Evolutionary conservation across 306 rosid species (phyloP), one percentile per base, ranked within the genome.

Genomic region (Vigna hirtella): DNA sequence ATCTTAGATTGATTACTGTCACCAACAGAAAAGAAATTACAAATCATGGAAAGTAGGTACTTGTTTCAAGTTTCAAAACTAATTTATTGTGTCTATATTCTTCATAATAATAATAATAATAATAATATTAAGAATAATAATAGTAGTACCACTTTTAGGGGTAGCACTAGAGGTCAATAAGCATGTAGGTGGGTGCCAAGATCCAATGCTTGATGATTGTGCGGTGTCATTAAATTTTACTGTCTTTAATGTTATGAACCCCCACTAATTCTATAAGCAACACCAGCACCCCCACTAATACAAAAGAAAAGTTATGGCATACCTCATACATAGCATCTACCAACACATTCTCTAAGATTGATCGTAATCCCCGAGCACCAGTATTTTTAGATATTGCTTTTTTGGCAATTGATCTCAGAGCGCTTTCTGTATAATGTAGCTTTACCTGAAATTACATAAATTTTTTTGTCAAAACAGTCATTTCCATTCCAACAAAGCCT

Each of bases 241-340:
- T 12, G 43, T 57, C 28, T 36, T 63, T 28, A 22, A 63, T 63
- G 43, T 34, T 72, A 72, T 71, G 38, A 13, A 17, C 20, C 79
- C 18, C 8, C 15, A 16, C 36, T 28, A 42, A 65, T 49, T 56
- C 18, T 28, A 65, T 7, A 57, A 17, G 38, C 20, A 59, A 61
- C 64, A 73, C 20, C 57, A 66, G 43, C 49, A 52, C 22, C 28
- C 78, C 26, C n/a, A n/a, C n/a, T n/a, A n/a, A 40, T 61, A 73
- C n/a, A 68, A 48, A 72, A 73, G 49, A 86, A 62, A 72, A 62
- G n/a, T 12, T 63, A 17, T 32, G 42, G 3, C 85, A 79, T 78
- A 96, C 99, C 97, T 96, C 99, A 74, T 87, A 96, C 98, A 96
- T 96, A 43, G 99, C 85, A 77, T 96, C 99, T 89, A 91, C 92